Evolutionary conservation across 2,329 filamentous ascomycete genomes (phyloP), one percentile per base, ranked within the genome.

Genomic region (Ambrosiella xylebori): DNA sequence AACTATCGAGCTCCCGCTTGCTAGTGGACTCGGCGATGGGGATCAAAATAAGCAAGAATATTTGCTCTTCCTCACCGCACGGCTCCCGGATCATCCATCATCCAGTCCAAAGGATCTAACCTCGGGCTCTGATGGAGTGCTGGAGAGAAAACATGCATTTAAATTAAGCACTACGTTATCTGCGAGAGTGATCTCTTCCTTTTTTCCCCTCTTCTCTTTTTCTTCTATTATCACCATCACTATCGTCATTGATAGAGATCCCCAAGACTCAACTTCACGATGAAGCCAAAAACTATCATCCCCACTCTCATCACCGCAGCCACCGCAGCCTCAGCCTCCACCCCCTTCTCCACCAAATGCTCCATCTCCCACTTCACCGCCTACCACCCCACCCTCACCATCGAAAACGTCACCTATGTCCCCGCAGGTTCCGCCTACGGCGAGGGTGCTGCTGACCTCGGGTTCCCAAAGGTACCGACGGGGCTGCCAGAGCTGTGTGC

Each of bases 401-500:
- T 54, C 44, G 52, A 54, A 19, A 41, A 40, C 4, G 58, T 63
- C 0, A 59, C 59, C 4, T 35, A 58, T 54, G 63, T 65, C 39
- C 47, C 61, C 2, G 57, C 57, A n/a, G 64, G 63, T 39, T 61
- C 61, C 56, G 56, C 55, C 11, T 66, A 63, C 17, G 63, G 64
- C 27, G 64, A 67, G 51, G 58, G 61, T 7, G 64, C 59, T 1
- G 50, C 50, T 7, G 63, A 67, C 45, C 44, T 66, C 2, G 62
- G 61, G 1, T 69, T 63, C 57, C 67, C 64, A 0, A 60, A 38
- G 9, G 63, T 64, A 35, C 64, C 67, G 0, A 68, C 65, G 1
- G 61, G 63, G 6, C 62, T 71, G 2, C 69, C 68, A 1, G 63
- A 62, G 2, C 64, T 70, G 8, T 71, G 69, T 58, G 66, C 67